Base-by-base conservation (phyloP, 2,329 filamentous ascomycete genomes). In the Hortaea werneckii region DNA sequence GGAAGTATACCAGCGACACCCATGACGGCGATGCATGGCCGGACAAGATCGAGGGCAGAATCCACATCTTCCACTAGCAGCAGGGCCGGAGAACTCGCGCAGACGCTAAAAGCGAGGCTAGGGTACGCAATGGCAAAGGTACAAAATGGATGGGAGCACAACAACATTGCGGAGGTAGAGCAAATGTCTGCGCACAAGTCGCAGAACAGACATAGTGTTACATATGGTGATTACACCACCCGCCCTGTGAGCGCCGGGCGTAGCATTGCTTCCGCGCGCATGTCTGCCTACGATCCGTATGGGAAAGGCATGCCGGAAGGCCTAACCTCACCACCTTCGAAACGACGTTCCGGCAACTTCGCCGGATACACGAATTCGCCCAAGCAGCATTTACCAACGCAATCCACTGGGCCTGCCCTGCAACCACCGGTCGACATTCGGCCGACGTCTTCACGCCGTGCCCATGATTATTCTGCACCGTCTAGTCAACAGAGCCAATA, bases 121-220 rank as follows among this genome's bases (percentile, higher is more conserved):
- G 87, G 87, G 5, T 95, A 95, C 65, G 90, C 90, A 53, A 92
- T 94, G 77, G 77, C 94, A 61, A 95, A 95, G 66, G 85, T 95
- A 37, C 87, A 87, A 62, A 82, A 94, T 60, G 87, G 87, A 48
- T 92, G 88, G 83, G 85, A 94, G 66, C 77, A 82, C 42, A 80
- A 83, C 52, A 80, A 80, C 12, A 79, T 92, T 47, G 81, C 84
- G 45, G 85, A 90, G 65, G 78, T 90, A 29, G 87, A 90, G 66
- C 79, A 78, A 40, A 68, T 87, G 37, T 79, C 85, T 7, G 86
- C 85, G 1, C 80, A 83, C 44, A 76, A 75, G 47, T 77, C 73
- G 13, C 39, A 39, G 7, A 50, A 50, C 5, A 40, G 57, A 30
- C 50, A 59, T 49, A 61, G 54, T 45, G 54, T 56, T 47, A 54